Evolutionary conservation across 805 yeast genomes (phyloP), one percentile per base, ranked within the genome.

Genomic region (Lachancea sp.): DNA sequence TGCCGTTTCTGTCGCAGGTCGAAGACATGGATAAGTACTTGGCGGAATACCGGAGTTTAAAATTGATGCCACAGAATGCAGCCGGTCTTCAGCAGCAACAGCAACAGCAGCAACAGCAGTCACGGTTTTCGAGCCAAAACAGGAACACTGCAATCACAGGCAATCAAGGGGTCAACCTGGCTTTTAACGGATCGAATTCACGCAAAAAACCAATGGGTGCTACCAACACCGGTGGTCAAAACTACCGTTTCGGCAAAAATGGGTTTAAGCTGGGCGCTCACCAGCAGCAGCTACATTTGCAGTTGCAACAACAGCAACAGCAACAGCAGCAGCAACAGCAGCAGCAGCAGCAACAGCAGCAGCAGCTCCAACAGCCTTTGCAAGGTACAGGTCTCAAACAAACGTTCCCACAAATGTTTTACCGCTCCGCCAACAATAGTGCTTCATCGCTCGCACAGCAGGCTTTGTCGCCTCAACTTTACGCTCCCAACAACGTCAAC

Each of bases 11-110:
- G 17, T 62, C 66, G 17, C 69, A 65, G 46, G 39, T 54, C 19
- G 69, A 65, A 41, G 68, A 65, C 46, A 57, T 65, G 53, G 62
- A 63, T 20, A 59, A 54, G 37, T 60, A 60, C 42, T 37, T 63
- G 22, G 20, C 47, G 20, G 60, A 62, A 36, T 60, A 58, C 41
- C 54, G 56, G 34, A 55, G 49, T 17, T 36, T 56, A 34, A 60
- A 59, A 40, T 20, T 46, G 39, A 37, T 49, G 33, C 47, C 56
- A n/a, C 54, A 52, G 41, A 38, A 46, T 29, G 35, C 45, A 20
- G 41, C 25, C 15, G 39, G 43, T 18, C 46, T 32, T 42, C 38
- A 41, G 36, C 27, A 42, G 47, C 41, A 38, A 35, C 41, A 32
- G 19, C 35, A 32, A 19, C 19, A 25, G 30, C 40, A 38, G 19